Conservation (phyloP, 2,329 filamentous ascomycete species). For the Phoma herbarum region DNA sequence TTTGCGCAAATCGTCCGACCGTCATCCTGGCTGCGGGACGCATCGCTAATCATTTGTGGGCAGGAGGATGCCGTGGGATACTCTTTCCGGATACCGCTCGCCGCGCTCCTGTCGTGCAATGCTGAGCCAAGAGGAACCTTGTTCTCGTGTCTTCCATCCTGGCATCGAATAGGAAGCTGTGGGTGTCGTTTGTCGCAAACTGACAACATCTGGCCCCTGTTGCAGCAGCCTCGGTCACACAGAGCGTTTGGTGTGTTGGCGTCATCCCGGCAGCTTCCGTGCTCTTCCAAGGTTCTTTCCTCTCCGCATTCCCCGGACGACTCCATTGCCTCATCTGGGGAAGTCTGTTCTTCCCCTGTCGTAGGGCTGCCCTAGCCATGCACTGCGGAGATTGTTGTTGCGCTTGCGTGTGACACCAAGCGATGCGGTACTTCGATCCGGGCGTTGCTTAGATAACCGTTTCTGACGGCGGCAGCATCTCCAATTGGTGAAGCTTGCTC, state of each 20-base stretch:
- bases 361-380: slow-evolving; percentile 14
- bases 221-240: slow-evolving; percentile 16
- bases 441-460: neutral
- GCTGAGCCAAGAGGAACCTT: slow-evolving; percentile 30
- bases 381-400: slow-evolving; percentile 8
- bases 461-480: neutral
- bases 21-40: slow-evolving; percentile 24
- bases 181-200: slow-evolving; percentile 22
- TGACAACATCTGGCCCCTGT: slow-evolving; percentile 2
- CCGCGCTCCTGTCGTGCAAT: slow-evolving; percentile 28
- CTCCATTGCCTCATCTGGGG: slow-evolving; percentile 33
- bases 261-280: slow-evolving; percentile 11
- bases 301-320: slow-evolving; percentile 32
- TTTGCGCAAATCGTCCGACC: slow-evolving; percentile 30
- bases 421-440: slow-evolving; percentile 10
- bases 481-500: slow-evolving; percentile 3
- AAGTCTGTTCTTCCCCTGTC: slow-evolving; percentile 30
- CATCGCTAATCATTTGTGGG: slow-evolving; percentile 8
- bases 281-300: slow-evolving; percentile 16
- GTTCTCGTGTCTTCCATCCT: slow-evolving; percentile 25
- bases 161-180: slow-evolving; percentile 34
- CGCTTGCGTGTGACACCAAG: slow-evolving; percentile 4
- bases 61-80: slow-evolving; percentile 6
- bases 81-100: slow-evolving; percentile 19
- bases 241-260: slow-evolving; percentile 22